Evolutionary conservation across 2,329 filamentous ascomycete genomes (phyloP).

Genomic region (Magnaporthales sp.): DNA sequence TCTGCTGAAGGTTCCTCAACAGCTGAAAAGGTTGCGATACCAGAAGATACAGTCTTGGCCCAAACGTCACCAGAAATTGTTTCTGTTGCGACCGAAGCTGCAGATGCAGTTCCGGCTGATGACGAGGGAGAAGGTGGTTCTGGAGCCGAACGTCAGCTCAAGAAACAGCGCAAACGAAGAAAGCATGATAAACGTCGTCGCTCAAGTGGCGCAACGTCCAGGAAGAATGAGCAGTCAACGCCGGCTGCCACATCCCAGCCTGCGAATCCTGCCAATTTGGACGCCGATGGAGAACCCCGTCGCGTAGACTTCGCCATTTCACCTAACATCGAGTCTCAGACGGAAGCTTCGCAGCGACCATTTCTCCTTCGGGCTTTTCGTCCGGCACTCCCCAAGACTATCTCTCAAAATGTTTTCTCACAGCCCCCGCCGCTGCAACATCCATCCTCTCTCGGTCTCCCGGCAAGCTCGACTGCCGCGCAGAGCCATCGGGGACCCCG

Average conservation of each 20-base stretch:
- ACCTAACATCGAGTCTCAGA: slow-evolving; percentile 21
- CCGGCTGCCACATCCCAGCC: background rate
- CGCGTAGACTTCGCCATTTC: slow-evolving; percentile 35
- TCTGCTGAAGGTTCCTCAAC: background rate
- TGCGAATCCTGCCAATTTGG: background rate
- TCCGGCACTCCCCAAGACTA: slow-evolving; percentile 40
- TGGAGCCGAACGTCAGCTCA: slow-evolving; percentile 8
- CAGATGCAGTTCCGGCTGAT: slow-evolving; percentile 7
- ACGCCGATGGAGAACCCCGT: slow-evolving; percentile 16
- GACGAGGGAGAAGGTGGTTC: slow-evolving; percentile 12
- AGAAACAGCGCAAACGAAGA: slow-evolving; percentile 24
- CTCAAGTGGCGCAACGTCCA: background rate
- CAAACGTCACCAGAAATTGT: background rate
- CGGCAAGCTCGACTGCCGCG: background rate
- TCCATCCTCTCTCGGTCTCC: background rate
- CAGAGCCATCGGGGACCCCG: slow-evolving; percentile 26
- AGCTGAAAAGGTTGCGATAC: background rate
- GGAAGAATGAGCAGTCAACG: slow-evolving; percentile 4
- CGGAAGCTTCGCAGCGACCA: slow-evolving; percentile 20
- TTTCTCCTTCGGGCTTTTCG: slow-evolving; percentile 35
- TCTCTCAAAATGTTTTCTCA: slow-evolving; percentile 50
- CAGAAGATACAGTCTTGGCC: slow-evolving; percentile 1
- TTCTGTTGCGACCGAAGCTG: background rate
- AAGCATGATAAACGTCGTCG: slow-evolving; percentile 6
- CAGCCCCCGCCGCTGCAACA: slow-evolving; percentile 10